Base-by-base conservation (phyloP, 257 asterid species). In the Rehmannia glutinosa region DNA sequence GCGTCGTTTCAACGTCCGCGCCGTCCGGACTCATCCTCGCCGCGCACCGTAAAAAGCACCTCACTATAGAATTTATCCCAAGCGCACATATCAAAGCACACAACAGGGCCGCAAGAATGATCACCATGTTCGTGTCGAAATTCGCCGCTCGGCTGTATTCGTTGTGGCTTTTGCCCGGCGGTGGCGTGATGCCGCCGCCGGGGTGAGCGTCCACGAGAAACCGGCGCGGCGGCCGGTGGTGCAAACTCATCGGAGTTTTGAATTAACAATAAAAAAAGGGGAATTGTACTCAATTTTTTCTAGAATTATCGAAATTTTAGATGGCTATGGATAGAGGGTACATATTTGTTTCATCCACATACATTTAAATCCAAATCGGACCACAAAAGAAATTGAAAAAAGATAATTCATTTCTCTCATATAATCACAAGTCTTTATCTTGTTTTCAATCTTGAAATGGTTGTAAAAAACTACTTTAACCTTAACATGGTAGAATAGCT, bases 61-160 rank as follows among this genome's bases (percentile, higher is more conserved):
- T 71, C 1, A 82, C 79, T 3, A 87, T 79, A 1, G 95, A 80
- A 30, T 87, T 87, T 19, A 90, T 66, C 8, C 93, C 97, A 32
- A 90, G 91, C 0, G 86, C 95, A 64, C 91, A 87, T 28, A 90
- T 65, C 52, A 90, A 63, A 24, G 97, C 89, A 49, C 91, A 90
- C 15, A 90, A 71, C 38, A 90, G 49, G 54, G 91, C 95, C 10
- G 90, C 95, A 4, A 90, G 80, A 20, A 90, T 83, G 16, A 90
- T 85, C 61, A 90, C 86, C 97, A 87, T 85, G 41, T 85, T 85
- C 2, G 87, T 82, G 47, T 90, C 95, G 39, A 90, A 85, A 51
- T 70, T 80, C 46, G 87, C 74, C 79, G 84, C 68, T 49, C 80
- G 72, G 28, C 81, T 79, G 30, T 84, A 82, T 38, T 74, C 88